Conservation (phyloP, 768 basidiomycete species). For the Boletellus sp. region DNA sequence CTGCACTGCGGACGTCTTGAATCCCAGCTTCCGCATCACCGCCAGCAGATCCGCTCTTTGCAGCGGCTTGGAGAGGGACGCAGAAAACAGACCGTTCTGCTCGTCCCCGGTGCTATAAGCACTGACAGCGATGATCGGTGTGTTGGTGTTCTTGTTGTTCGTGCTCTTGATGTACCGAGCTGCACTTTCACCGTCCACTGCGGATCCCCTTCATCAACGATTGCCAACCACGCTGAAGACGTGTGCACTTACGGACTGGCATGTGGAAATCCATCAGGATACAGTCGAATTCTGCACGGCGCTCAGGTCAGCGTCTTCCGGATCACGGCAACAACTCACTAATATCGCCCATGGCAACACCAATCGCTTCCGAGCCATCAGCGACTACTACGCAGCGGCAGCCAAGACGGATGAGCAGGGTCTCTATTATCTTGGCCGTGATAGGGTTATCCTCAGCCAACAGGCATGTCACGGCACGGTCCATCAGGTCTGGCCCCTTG, state of each 20-base stretch:
- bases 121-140: slow-evolving; percentile 90
- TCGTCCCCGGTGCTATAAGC: slow-evolving; percentile 79
- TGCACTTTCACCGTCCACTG: slow-evolving; percentile 94
- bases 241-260: slow-evolving; percentile 71
- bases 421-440: slow-evolving; percentile 96
- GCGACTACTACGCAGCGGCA: slow-evolving; percentile 94
- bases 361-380: slow-evolving; percentile 95
- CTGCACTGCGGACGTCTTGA: slow-evolving; percentile 78
- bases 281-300: slow-evolving; percentile 78
- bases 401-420: slow-evolving; percentile 86
- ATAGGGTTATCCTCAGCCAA: slow-evolving; percentile 98
- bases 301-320: slow-evolving; percentile 4
- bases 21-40: slow-evolving; percentile 83
- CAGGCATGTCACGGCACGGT: slow-evolving; percentile 88
- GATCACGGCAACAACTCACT: slow-evolving; percentile 51
- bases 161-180: slow-evolving; percentile 97
- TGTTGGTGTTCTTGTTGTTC: slow-evolving; percentile 89
- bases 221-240: neutral
- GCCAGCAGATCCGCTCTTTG: slow-evolving; percentile 82
- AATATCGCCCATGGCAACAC: slow-evolving; percentile 96
- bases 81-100: slow-evolving; percentile 68
- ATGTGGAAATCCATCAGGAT: slow-evolving; percentile 95
- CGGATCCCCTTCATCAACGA: slow-evolving; percentile 6
- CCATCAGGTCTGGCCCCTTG: slow-evolving; percentile 71
- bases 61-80: slow-evolving; percentile 83